Conservation (phyloP, 306 rosid species). For the Cucurbita argyrosperma region DNA sequence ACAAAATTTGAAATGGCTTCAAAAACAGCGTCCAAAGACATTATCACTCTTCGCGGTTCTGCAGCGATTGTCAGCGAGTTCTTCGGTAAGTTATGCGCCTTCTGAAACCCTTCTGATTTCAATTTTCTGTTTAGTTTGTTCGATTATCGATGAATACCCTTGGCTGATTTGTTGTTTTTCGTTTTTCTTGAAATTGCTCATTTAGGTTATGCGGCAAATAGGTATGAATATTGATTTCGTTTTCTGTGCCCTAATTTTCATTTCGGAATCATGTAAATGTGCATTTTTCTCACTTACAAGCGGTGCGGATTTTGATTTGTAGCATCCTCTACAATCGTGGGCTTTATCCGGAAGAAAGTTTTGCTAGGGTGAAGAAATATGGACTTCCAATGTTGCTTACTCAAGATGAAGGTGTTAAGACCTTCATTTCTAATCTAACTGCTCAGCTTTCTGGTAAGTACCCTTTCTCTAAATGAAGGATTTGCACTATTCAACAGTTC, state of each 20-base stretch:
- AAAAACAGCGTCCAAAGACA: conserved; percentile 65
- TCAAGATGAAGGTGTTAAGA: conserved; percentile 77
- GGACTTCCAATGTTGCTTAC: conserved; percentile 96
- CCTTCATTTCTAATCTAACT: conserved; percentile 57
- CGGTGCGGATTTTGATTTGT: neutral
- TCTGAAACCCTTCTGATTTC: neutral
- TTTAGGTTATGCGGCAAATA: conserved; percentile 94
- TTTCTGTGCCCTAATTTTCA: neutral
- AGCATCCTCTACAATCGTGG: conserved; percentile 83
- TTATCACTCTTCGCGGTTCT: conserved; percentile 91
- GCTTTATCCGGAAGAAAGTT: conserved; percentile 93
- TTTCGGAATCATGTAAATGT: neutral
- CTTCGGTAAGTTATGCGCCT: conserved; percentile 37
- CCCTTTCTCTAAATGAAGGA: neutral
- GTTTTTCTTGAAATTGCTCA: neutral
- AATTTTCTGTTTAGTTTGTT: neutral
- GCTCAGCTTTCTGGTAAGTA: conserved; percentile 76
- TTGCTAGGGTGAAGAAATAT: conserved; percentile 82
- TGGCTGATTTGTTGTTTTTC: conserved; percentile 8
- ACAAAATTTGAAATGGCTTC: conserved; percentile 34
- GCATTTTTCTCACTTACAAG: neutral
- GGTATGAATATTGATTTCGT: conserved; percentile 25
- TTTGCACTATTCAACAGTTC: neutral
- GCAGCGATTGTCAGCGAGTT: conserved; percentile 97
- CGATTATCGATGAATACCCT: neutral